Evolutionary conservation across 805 yeast genomes (phyloP).

Genomic region (Spathaspora gorwiae): DNA sequence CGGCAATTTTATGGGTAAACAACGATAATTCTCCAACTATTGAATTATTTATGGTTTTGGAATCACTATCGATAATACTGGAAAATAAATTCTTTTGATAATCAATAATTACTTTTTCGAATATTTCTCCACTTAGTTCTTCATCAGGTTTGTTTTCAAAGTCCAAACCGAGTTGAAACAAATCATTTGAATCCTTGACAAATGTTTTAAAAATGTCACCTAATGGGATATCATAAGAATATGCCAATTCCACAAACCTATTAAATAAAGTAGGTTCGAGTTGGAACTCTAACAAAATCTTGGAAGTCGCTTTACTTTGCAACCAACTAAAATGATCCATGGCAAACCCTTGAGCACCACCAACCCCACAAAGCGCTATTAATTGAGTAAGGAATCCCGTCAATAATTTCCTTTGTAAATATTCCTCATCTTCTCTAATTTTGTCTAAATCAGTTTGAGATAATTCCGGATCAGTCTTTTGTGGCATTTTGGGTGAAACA

Average conservation of each 20-base stretch:
- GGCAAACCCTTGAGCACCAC: slow-evolving; percentile 17
- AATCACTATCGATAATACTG: slow-evolving; percentile 21
- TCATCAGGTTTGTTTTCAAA: slow-evolving; percentile 8
- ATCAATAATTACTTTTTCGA: slow-evolving; percentile 36
- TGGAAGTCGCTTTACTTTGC: slow-evolving; percentile 10
- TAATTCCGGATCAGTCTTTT: slow-evolving; percentile 32
- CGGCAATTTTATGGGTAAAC: slow-evolving; percentile 14
- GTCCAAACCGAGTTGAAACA: slow-evolving; percentile 38
- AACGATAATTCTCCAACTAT: slow-evolving; percentile 22
- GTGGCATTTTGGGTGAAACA: slow-evolving; percentile 35
- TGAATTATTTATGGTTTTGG: slow-evolving; percentile 25
- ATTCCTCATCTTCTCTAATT: slow-evolving; percentile 51
- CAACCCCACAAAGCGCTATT: slow-evolving; percentile 31
- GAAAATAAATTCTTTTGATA: slow-evolving; percentile 32
- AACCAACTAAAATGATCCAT: slow-evolving; percentile 19
- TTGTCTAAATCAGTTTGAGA: slow-evolving; percentile 36
- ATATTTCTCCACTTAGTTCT: slow-evolving; percentile 33
- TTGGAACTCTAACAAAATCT: slow-evolving; percentile 3
- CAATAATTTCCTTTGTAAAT: slow-evolving; percentile 61
- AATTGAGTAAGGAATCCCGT: slow-evolving; percentile 57
- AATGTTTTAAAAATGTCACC: slow-evolving; percentile 32
- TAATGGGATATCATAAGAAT: slow-evolving; percentile 64
- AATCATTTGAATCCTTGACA: slow-evolving; percentile 31
- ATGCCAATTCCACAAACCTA: slow-evolving; percentile 39
- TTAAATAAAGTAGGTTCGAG: slow-evolving; percentile 12